A percentile compares a stretch with the other conserved stretches of the same genome.
These are phyloP conservation scores for Ascoidea asiatica DNA, from an alignment of 805 yeast genomes.

Conservation along the genomic window DNA sequence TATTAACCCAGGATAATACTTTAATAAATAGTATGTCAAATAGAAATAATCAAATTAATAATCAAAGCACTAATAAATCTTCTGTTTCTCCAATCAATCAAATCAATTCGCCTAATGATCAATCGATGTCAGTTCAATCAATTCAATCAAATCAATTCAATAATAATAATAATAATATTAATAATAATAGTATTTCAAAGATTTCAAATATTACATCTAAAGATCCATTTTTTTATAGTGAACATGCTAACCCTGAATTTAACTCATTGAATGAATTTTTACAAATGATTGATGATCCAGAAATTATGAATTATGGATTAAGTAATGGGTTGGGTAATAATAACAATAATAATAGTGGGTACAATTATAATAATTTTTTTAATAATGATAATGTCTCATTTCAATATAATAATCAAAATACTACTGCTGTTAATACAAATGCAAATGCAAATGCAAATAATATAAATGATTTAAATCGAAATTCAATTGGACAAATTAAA, in stretches of 20 bases:
- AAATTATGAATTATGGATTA: conserved; percentile 34
- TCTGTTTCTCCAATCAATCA: too few species aligned
- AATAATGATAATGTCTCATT: conserved; percentile 1
- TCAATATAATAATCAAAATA: conserved; percentile 2
- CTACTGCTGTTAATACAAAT: not conserved
- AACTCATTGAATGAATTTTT: conserved; percentile 80
- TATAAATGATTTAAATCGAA: too few species aligned
- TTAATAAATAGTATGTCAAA: not conserved
- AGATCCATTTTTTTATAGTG: conserved; percentile 75
- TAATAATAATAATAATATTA: not conserved
- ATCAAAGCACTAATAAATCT: not conserved
- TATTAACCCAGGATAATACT: too few species aligned
- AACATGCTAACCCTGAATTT: conserved; percentile 88
- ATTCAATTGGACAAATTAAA: too few species aligned
- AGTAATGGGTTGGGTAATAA: not conserved
- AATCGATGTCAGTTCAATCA: not conserved
- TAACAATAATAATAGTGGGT: not conserved
- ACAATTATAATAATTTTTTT: not conserved
- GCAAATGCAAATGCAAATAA: not conserved
- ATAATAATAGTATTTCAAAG: not conserved
- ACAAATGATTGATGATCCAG: conserved; percentile 82
- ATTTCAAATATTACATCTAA: conserved; percentile 18
- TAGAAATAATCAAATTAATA: not conserved
- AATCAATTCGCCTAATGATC: too few species aligned
- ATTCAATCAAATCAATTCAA: conserved; percentile 8